phyloP scores from a whole-genome alignment of 1,284 basidiomycete genomes.

The Leccinum huronense region DNA sequence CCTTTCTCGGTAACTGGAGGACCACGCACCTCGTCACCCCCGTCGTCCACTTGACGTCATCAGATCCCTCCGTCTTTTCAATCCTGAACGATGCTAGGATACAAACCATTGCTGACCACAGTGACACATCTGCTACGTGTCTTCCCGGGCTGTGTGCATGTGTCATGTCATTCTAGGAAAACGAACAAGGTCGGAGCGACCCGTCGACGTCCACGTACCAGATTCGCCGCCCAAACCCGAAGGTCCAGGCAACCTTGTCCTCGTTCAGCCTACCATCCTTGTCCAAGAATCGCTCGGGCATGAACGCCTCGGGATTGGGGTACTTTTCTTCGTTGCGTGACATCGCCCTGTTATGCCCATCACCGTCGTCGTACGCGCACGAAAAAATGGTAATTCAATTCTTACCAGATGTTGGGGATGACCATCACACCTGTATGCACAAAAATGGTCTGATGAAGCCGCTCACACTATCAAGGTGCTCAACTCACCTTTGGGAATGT shows the following conservation, averaged over 20 bases:
- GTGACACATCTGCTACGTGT: constrained; percentile 20
- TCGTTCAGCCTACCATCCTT: constrained; percentile 15
- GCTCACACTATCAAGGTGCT: too few relatives aligned
- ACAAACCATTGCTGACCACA: constrained; percentile 22
- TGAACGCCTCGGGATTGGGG: background rate
- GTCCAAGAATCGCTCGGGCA: constrained; percentile 6
- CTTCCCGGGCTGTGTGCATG: constrained; percentile 9
- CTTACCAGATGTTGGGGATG: too few relatives aligned
- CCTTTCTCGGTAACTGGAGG: too few relatives aligned
- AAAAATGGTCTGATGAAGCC: too few relatives aligned
- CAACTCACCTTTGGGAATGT: too few relatives aligned
- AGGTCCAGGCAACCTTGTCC: constrained; percentile 10
- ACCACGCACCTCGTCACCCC: background rate
- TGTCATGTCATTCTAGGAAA: background rate
- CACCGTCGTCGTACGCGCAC: background rate
- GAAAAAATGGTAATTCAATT: background rate
- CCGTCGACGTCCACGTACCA: constrained; percentile 10
- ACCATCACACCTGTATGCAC: too few relatives aligned
- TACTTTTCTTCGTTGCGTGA: constrained; percentile 6
- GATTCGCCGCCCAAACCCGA: constrained; percentile 11
- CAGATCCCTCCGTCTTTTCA: constrained; percentile 11
- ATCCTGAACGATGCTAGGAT: constrained; percentile 8
- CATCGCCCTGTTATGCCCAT: constrained; percentile 19
- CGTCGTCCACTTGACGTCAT: constrained; percentile 15
- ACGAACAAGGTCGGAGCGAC: too few relatives aligned